phyloP scores from a whole-genome alignment of 2,329 filamentous ascomycete species.

The Neopestalotiopsis sp. region DNA sequence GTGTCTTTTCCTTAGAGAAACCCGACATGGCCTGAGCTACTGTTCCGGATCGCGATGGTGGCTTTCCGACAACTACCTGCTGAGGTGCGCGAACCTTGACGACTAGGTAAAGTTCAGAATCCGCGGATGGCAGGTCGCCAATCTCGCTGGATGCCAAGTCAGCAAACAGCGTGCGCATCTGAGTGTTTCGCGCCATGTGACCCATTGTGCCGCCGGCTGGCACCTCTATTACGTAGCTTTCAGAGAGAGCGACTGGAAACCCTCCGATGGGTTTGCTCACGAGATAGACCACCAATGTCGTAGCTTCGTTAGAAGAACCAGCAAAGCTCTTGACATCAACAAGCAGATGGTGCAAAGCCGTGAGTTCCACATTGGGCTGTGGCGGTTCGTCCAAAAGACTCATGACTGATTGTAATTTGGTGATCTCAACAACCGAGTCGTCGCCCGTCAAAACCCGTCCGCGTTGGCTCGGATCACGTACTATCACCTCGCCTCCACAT shows the following conservation, averaged over 20 bases:
- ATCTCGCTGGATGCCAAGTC: slow-evolving; percentile 82
- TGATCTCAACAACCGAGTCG: slow-evolving; percentile 90
- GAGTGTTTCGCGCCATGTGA: slow-evolving; percentile 66
- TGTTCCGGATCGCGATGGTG: slow-evolving; percentile 57
- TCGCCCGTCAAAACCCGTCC: slow-evolving; percentile 89
- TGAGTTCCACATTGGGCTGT: slow-evolving; percentile 68
- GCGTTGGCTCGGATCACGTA: slow-evolving; percentile 82
- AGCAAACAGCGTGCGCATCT: slow-evolving; percentile 85
- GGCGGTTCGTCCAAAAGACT: slow-evolving; percentile 88
- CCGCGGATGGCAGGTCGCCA: slow-evolving; percentile 64
- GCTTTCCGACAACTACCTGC: slow-evolving; percentile 52
- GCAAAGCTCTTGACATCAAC: slow-evolving; percentile 85
- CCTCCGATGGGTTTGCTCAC: slow-evolving; percentile 73
- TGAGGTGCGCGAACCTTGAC: slow-evolving; percentile 75
- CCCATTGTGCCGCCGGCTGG: slow-evolving; percentile 75
- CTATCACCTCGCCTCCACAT: slow-evolving; percentile 91
- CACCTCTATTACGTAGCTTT: slow-evolving; percentile 81
- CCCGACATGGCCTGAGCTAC: slow-evolving; percentile 43
- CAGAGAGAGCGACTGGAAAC: slow-evolving; percentile 73
- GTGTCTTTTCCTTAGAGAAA: slow-evolving; percentile 55
- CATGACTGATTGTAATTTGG: slow-evolving; percentile 93
- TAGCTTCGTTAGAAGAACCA: slow-evolving; percentile 76
- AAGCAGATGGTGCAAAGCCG: slow-evolving; percentile 79
- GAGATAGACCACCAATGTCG: slow-evolving; percentile 78
- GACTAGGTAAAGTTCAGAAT: slow-evolving; percentile 80